phyloP scores from a whole-genome alignment of 2,329 filamentous ascomycete genomes.

The Hypomyces rosellus region DNA sequence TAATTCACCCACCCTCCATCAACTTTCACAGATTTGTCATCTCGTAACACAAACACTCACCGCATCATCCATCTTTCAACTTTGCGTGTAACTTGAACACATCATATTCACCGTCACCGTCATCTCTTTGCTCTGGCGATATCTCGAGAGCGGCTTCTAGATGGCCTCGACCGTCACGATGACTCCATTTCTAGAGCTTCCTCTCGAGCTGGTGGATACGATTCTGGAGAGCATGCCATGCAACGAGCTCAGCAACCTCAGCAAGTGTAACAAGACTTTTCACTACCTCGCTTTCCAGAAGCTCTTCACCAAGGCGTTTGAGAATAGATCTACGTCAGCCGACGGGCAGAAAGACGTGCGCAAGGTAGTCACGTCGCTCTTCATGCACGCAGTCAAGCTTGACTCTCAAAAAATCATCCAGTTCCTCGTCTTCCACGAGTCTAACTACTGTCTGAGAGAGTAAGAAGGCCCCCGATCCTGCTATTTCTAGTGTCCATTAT shows the following conservation, averaged over 20 bases:
- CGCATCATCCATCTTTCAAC: too few species aligned
- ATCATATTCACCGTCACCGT: too few species aligned
- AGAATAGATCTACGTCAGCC: neutral
- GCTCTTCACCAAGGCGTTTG: neutral
- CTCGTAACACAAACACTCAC: too few species aligned
- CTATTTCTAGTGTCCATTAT: too few species aligned
- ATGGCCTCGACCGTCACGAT: neutral
- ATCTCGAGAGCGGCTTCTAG: neutral
- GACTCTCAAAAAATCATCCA: slow-evolving; percentile 5
- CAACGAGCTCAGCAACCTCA: neutral
- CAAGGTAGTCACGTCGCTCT: neutral
- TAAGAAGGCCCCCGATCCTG: neutral
- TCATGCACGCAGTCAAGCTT: slow-evolving; percentile 2
- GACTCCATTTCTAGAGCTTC: neutral
- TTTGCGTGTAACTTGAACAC: too few species aligned
- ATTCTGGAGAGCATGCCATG: neutral
- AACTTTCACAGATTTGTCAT: too few species aligned
- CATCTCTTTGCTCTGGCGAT: neutral
- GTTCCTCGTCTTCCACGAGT: slow-evolving; percentile 6
- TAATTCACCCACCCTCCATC: too few species aligned
- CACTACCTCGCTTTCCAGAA: slow-evolving; percentile 1
- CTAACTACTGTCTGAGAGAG: slow-evolving; percentile 1
- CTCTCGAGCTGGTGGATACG: neutral
- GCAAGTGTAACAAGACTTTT: neutral
- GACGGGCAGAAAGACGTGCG: neutral